Percentiles rank a stretch among this genome's conserved stretches.
These are phyloP conservation scores for Closterium sp. DNA, from an alignment of 139 green algal genomes.

Conservation along the genomic window DNA sequence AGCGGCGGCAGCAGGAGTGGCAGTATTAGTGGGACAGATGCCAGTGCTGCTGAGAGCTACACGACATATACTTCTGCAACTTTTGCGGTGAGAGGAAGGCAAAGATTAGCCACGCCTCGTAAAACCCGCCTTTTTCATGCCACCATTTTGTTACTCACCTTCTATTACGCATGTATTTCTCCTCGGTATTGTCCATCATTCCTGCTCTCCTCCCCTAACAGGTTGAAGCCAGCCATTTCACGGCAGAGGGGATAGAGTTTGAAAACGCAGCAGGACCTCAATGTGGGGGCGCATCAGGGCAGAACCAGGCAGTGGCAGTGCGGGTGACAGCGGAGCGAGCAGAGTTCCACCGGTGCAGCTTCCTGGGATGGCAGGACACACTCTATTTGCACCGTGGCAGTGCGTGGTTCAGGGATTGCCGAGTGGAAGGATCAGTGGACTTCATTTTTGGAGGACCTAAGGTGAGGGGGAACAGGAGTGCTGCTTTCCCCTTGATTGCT, in stretches of 20 bases:
- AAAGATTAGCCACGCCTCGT: too few species aligned
- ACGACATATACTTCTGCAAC: neutral
- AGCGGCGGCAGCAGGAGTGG: neutral
- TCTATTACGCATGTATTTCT: neutral
- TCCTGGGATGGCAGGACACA: conserved; percentile 10
- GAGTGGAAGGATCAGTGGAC: conserved; percentile 9
- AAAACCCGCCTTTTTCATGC: too few species aligned
- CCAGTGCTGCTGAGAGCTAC: neutral
- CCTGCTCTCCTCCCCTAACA: neutral
- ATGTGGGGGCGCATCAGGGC: conserved; percentile 1
- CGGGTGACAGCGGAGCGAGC: neutral
- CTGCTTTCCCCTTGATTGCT: neutral
- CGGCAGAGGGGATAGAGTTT: neutral
- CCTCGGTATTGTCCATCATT: neutral
- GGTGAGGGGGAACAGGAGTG: neutral
- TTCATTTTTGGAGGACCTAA: conserved; percentile 16
- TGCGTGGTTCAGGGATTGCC: neutral
- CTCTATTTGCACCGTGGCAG: neutral
- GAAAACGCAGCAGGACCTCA: neutral
- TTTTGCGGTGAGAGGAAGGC: neutral
- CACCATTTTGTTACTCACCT: neutral
- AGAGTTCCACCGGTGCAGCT: neutral
- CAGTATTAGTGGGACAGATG: neutral
- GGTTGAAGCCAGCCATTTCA: neutral
- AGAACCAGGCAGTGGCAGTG: conserved; percentile 8